Base-by-base conservation (phyloP, 2,329 filamentous ascomycete genomes). In the Ceratocystis eucalypticola region DNA sequence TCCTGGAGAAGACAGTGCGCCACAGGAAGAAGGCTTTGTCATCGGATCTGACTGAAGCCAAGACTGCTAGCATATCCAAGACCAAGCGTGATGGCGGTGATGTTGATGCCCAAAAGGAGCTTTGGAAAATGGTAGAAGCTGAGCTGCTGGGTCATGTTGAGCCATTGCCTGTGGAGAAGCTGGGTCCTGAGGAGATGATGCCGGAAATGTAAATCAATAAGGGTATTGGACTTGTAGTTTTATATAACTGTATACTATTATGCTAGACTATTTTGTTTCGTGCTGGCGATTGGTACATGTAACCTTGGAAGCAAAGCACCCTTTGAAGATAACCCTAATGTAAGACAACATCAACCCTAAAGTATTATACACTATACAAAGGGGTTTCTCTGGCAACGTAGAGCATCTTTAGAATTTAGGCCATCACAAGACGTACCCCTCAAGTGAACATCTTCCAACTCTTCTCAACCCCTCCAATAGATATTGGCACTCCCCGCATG, bases 1-100 rank as follows among this genome's bases (percentile, higher is more conserved):
- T 77, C 71, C 77, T 80, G 70, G 65, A 68, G 50, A 68, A 68
- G 53, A 68, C 67, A 15, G 55, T 68, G 57, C 67, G 67, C 22
- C 67, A 68, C 25, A 41, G 45, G 12, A 68, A 64, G 64, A 20
- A 12, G 28, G 50, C 67, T 10, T 28, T 68, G 25, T 61, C 64
- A 30, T 45, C 61, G 10, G 67, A 68, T 44, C 28, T 68, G 37
- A 61, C 53, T 17, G 64, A 66, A 25, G 64, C 67, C 20, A 68
- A 68, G 61, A 64, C 64, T 10, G 64, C 61, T 33, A 61, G 50
- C 50, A 64, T 68, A 1, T 65, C 53, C 22, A 66, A 64, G 44
- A 66, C 64, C 1, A 68, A 68, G 61, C 59, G 61, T 12, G 67
- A 68, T 41, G 67, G 67, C 48, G 67, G 64, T 2, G 67, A 68